These are phyloP conservation scores for Xylaria sp. DNA, from an alignment of 2,329 filamentous ascomycete species.

Conservation along the genomic window DNA sequence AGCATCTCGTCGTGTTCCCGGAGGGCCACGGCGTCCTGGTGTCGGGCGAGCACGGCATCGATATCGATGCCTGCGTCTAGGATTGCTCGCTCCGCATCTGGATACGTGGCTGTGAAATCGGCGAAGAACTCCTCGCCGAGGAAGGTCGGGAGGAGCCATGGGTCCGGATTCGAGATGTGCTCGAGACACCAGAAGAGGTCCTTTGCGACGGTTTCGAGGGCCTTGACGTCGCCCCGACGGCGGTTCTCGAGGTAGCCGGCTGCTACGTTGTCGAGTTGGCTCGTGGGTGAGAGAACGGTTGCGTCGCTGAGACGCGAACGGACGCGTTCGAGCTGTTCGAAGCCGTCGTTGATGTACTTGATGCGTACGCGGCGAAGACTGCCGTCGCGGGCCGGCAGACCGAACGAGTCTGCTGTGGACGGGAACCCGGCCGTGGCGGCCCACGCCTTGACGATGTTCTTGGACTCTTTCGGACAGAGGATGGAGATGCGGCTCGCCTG, in stretches of 20 bases:
- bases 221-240: slow-evolving; percentile 5
- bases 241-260: slow-evolving; percentile 22
- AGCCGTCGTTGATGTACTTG: slow-evolving; percentile 32
- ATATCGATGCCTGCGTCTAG: slow-evolving; percentile 26
- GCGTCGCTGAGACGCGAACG: slow-evolving; percentile 18
- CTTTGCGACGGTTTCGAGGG: slow-evolving; percentile 15
- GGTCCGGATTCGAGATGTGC: neutral
- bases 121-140: slow-evolving; percentile 26
- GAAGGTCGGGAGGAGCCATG: slow-evolving; percentile 22
- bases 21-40: slow-evolving; percentile 10
- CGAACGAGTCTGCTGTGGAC: slow-evolving; percentile 37
- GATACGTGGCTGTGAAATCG: slow-evolving; percentile 20
- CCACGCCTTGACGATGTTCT: slow-evolving; percentile 39
- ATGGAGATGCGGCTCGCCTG: slow-evolving; percentile 36
- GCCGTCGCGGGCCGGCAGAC: slow-evolving; percentile 38
- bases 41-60: slow-evolving; percentile 14
- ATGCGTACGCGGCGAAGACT: slow-evolving; percentile 34
- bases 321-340: slow-evolving; percentile 28
- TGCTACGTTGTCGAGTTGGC: slow-evolving; percentile 27
- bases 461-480: slow-evolving; percentile 36
- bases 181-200: slow-evolving; percentile 27
- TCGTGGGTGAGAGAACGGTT: slow-evolving; percentile 22
- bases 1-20: slow-evolving; percentile 28
- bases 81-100: slow-evolving; percentile 12
- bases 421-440: slow-evolving; percentile 34